phyloP scores from a whole-genome alignment of 306 rosid genomes.

The Sicyos baderoa region DNA sequence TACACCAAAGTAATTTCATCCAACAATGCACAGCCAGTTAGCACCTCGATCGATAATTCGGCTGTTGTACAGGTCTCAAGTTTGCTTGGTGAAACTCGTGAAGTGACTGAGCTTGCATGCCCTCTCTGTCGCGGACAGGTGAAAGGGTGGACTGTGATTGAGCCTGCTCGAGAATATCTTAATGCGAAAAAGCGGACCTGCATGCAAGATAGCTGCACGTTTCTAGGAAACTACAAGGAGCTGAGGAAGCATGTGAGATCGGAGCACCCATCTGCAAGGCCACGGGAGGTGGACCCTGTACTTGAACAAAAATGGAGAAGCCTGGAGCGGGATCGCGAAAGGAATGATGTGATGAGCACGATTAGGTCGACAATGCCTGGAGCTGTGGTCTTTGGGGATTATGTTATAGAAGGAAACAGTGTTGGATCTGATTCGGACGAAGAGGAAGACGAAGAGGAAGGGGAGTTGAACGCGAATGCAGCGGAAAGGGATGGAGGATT shows the following conservation, averaged over 20 bases:
- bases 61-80: slow-evolving; percentile 32
- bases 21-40: slow-evolving; percentile 33
- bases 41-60: slow-evolving; percentile 34
- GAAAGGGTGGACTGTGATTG: slow-evolving; percentile 98
- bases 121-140: slow-evolving; percentile 80
- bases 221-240: slow-evolving; percentile 79
- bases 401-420: slow-evolving; percentile 72
- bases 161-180: slow-evolving; percentile 71
- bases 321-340: slow-evolving; percentile 88
- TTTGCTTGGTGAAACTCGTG: slow-evolving; percentile 35
- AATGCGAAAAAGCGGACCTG: slow-evolving; percentile 80
- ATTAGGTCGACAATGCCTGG: slow-evolving; percentile 84
- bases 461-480: slow-evolving; percentile 35
- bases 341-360: slow-evolving; percentile 91
- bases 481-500: slow-evolving; percentile 52
- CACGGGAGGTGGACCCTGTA: slow-evolving; percentile 73
- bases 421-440: slow-evolving; percentile 40
- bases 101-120: slow-evolving; percentile 55
- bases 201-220: slow-evolving; percentile 82
- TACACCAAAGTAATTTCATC: slow-evolving; percentile 45
- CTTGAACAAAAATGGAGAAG: slow-evolving; percentile 92
- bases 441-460: slow-evolving; percentile 41
- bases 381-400: slow-evolving; percentile 87
- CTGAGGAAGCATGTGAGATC: slow-evolving; percentile 65
- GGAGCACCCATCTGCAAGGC: slow-evolving; percentile 82